A percentile compares a stretch with the other conserved stretches of the same genome.
These are phyloP conservation scores for Vanrija pseudolonga DNA, from an alignment of 1,284 basidiomycete species.

Conservation along the genomic window DNA sequence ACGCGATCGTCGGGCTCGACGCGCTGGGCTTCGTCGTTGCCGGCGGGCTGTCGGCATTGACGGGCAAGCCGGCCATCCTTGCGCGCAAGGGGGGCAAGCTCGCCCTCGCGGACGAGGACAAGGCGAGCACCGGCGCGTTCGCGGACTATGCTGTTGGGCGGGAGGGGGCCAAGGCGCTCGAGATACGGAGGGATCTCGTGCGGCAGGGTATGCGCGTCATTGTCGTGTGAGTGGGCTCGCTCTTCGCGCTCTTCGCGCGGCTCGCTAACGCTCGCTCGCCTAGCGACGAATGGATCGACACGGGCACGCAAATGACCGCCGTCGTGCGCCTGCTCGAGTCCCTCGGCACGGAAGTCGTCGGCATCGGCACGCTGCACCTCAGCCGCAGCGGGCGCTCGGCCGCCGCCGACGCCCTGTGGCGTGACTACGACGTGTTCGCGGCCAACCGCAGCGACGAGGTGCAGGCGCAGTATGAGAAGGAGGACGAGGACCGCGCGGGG, in stretches of 20 bases:
- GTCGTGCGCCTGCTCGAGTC: constrained; percentile 6
- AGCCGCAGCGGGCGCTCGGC: constrained; percentile 1
- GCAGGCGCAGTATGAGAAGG: too few relatives aligned
- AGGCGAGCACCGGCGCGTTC: background rate
- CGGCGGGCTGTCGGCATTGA: background rate
- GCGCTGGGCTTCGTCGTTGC: constrained; percentile 13
- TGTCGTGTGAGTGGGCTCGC: constrained; percentile 15
- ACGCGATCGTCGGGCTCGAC: constrained; percentile 15
- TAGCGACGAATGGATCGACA: constrained; percentile 22
- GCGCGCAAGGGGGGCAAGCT: constrained; percentile 15
- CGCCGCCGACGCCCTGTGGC: constrained; percentile 7
- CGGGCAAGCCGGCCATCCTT: constrained; percentile 3
- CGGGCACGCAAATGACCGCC: constrained; percentile 9
- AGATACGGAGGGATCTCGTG: constrained; percentile 12
- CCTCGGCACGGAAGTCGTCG: constrained; percentile 2
- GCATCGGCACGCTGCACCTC: constrained; percentile 14
- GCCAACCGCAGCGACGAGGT: background rate
- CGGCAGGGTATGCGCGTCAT: constrained; percentile 11
- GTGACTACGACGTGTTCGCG: constrained; percentile 10
- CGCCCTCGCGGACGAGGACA: constrained; percentile 3
- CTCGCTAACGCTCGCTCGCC: background rate
- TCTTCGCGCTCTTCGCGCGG: background rate
- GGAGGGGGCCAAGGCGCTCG: constrained; percentile 10
- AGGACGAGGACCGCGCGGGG: too few relatives aligned
- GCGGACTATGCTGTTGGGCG: constrained; percentile 2